Evolutionary conservation across 768 basidiomycete species (phyloP), one percentile per base, ranked within the genome.

Genomic region (Lanmaoa rubissima): DNA sequence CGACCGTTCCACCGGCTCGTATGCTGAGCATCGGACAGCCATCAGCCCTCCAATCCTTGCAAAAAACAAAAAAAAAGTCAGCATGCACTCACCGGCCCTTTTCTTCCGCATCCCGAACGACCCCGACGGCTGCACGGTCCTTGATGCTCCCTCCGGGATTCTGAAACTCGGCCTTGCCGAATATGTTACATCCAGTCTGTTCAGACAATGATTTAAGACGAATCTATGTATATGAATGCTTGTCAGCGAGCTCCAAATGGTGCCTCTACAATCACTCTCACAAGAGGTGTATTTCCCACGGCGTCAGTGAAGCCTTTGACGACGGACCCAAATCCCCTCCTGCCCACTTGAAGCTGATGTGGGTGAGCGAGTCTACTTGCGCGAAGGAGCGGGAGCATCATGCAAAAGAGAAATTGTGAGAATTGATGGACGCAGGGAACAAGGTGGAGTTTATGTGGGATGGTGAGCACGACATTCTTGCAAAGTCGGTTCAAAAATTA

Each of bases 101-200:
- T 65, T 85, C 79, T 74, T 98, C 96, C 4, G 96, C 96, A 69
- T 94, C 88, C 51, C 77, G 77, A 47, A 99, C 75, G 50, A 99
- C 80, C 32, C 92, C 94, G 16, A 97, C 80, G 2, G 96, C 97
- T 39, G 97, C 97, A 46, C 97, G 86, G 69, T 99, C 97, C 75
- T 99, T 99, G 63, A 99, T 92, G 60, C 92, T 94, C 40, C 96
- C 96, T 6, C 97, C 97, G 0, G 97, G 97, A 67, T 98, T 98
- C 76, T 97, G 94, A 69, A 97, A 95, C 74, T 99, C 97, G 19
- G 97, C 93, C 71, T 99, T 98, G n/a, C 91, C 95, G 47, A 87
- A 86, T 58, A 98, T 93, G 51, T 83, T 82, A 53, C 84, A 85
- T 16, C 94, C 94, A 1, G 86, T 92, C 68, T 82, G 83, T 62